Conservation (phyloP, 2,329 filamentous ascomycete species). For the Cladorrhinum sp. region DNA sequence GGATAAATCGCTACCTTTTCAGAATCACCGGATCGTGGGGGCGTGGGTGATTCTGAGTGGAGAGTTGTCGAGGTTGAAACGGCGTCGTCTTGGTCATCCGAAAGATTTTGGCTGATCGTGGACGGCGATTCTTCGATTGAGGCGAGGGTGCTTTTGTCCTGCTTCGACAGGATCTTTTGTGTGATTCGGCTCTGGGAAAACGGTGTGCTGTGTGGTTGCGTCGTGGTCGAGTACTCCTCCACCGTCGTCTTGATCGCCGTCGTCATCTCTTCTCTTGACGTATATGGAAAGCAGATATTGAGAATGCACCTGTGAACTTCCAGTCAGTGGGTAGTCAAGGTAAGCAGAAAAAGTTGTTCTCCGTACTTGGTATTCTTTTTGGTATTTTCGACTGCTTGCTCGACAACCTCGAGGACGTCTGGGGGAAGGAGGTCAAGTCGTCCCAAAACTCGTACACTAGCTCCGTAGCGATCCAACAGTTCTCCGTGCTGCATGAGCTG, state of each 20-base stretch:
- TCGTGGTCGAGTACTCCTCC: conserved; percentile 75
- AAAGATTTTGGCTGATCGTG: conserved; percentile 34
- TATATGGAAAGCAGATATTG: conserved; percentile 98
- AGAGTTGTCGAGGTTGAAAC: conserved; percentile 61
- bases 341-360: background rate
- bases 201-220: conserved; percentile 61
- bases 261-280: conserved; percentile 92
- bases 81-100: conserved; percentile 51
- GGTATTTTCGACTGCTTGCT: conserved; percentile 81
- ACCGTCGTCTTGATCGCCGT: conserved; percentile 85
- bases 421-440: conserved; percentile 78
- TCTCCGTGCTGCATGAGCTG: conserved; percentile 93
- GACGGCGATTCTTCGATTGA: conserved; percentile 49
- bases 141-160: conserved; percentile 49
- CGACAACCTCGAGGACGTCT: conserved; percentile 85
- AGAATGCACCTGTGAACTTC: conserved; percentile 50
- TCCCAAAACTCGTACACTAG: conserved; percentile 79
- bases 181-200: conserved; percentile 88
- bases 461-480: conserved; percentile 87
- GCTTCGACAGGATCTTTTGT: conserved; percentile 75
- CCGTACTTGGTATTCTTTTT: conserved; percentile 74
- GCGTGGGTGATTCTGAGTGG: conserved; percentile 51
- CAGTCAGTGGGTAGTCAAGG: conserved; percentile 10
- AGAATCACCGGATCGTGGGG: conserved; percentile 35
- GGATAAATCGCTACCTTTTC: conserved; percentile 43